Conservation (phyloP, 148 eudicot species). For the Fagopyrum esculentum region DNA sequence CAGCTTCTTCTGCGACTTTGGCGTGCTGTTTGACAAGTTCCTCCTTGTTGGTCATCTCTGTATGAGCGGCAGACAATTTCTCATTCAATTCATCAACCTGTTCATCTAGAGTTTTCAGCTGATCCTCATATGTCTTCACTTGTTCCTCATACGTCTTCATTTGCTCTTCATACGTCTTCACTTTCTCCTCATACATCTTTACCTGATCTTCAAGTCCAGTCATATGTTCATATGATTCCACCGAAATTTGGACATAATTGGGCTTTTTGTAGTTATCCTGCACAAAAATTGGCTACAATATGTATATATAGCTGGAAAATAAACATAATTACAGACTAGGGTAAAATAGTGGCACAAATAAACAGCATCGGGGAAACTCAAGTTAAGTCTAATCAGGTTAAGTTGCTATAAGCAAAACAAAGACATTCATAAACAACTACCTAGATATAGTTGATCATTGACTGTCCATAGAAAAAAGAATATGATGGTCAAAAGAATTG, state of each 20-base stretch:
- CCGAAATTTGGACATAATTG: slow-evolving; percentile 82
- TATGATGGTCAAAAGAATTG: background rate
- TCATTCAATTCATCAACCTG: slow-evolving; percentile 61
- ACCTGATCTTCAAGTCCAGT: slow-evolving; percentile 76
- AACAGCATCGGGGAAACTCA: background rate
- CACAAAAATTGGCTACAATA: slow-evolving; percentile 1
- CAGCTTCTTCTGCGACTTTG: slow-evolving; percentile 99
- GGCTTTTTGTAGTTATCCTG: slow-evolving; percentile 61
- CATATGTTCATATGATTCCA: slow-evolving; percentile 76
- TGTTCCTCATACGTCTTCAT: slow-evolving; percentile 38
- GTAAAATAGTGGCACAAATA: background rate
- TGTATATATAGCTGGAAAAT: background rate
- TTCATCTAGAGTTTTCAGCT: slow-evolving; percentile 55
- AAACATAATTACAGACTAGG: background rate
- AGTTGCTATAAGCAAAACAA: background rate
- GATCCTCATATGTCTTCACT: slow-evolving; percentile 52
- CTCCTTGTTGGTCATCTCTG: slow-evolving; percentile 75
- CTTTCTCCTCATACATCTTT: slow-evolving; percentile 35
- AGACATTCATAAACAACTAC: background rate
- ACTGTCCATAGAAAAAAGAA: background rate
- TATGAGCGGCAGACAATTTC: slow-evolving; percentile 56
- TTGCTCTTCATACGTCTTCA: slow-evolving; percentile 25
- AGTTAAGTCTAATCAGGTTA: background rate
- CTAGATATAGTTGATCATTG: background rate
- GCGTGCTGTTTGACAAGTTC: slow-evolving; percentile 85